Base-by-base conservation (phyloP, 345 rosid genomes). In the Lepidium didymum region DNA sequence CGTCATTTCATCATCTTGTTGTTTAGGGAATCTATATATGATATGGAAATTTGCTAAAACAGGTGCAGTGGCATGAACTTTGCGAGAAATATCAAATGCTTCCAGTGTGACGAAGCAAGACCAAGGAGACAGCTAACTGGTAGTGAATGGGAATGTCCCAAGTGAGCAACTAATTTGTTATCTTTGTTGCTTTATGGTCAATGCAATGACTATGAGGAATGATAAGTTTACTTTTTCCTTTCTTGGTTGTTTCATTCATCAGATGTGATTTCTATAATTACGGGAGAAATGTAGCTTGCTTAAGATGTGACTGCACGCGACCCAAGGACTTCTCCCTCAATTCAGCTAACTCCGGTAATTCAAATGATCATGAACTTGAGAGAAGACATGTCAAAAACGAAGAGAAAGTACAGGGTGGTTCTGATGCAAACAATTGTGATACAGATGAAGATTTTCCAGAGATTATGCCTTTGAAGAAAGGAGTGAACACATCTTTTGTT, bases 71-170 rank as follows among this genome's bases (percentile, higher is more conserved):
- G 90, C 76, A 69, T 91, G 97, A 94, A 94, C 82, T 94, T 94
- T 74, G 89, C 95, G 3, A 89, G 91, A 71, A 94, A 94, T 79
- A 33, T 72, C 67, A 91, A 85, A 80, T 94, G 99, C 77, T 93
- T 87, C 56, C 87, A 89, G 68, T 94, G 99, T 75, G 82, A 85
- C 61, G 91, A 87, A 79, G 84, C 83, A 35, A 84, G 99, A 47
- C 96, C 96, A 29, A 91, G 84, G 79, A 81, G 86, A 69, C 96
- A 81, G 79, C 82, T 91, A 79, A 83, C 84, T 56, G 93, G 99
- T 36, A 84, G 90, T 56, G 99, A 94, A 76, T 94, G 99, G 97
- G 96, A 87, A 72, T 94, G 99, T 77, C 99, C 97, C 18, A 93
- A 86, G 99, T 91, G 81, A 91, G 96, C 77, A 38, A 44, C 53